phyloP scores from a whole-genome alignment of 225 moss, liverwort and hornwort genomes.

The Antitrichia curtipendula region DNA sequence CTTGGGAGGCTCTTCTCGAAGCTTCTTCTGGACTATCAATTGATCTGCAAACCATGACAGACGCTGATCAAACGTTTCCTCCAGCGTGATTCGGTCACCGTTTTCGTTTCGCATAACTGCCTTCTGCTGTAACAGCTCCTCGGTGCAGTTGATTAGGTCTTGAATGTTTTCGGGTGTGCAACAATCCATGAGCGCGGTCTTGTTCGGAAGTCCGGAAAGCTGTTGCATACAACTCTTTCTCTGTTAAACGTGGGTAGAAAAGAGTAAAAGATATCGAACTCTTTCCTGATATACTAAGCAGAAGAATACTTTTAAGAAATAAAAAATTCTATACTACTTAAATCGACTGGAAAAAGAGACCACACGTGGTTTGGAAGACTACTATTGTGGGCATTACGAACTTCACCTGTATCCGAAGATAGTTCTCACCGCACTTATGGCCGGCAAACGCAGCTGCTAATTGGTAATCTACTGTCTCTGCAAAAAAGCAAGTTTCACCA shows the following conservation, averaged over 20 bases:
- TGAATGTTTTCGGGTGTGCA: slow-evolving; percentile 50
- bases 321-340: not conserved
- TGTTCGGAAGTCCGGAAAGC: slow-evolving; percentile 79
- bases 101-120: slow-evolving; percentile 68
- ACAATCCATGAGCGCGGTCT: slow-evolving; percentile 76
- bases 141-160: slow-evolving; percentile 56
- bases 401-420: slow-evolving; percentile 82
- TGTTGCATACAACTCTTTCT: not conserved
- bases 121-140: slow-evolving; percentile 49
- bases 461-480: slow-evolving; percentile 97
- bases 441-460: slow-evolving; percentile 89
- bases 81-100: slow-evolving; percentile 63
- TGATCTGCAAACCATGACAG: slow-evolving; percentile 95
- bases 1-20: slow-evolving; percentile 52
- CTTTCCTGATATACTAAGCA: not conserved
- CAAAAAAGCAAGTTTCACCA: not conserved
- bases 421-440: slow-evolving; percentile 79
- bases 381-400: not conserved
- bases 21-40: slow-evolving; percentile 55
- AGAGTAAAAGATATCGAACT: not conserved
- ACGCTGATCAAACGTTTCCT: slow-evolving; percentile 55
- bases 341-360: not conserved
- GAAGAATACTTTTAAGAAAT: not conserved
- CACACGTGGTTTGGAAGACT: not conserved
- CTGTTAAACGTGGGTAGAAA: not conserved